Base-by-base conservation (phyloP, 345 rosid genomes). In the Eucalyptus cloeziana region DNA sequence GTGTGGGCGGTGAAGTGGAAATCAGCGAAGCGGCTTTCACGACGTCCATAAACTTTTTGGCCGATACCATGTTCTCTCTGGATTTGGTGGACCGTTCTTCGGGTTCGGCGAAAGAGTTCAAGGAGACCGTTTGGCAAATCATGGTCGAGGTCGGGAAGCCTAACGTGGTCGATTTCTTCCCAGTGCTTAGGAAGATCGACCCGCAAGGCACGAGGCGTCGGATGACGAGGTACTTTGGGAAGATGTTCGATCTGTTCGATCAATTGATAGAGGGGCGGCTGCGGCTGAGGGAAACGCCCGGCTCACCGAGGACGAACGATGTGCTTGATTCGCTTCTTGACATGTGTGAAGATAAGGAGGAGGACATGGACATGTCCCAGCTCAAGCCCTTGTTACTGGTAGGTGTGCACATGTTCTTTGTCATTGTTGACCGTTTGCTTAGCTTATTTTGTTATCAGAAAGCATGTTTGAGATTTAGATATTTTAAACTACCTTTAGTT, bases 1-100 rank as follows among this genome's bases (percentile, higher is more conserved):
- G 86, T 11, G 86, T 69, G 44, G 92, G 91, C 24, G 87, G 87
- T 52, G 90, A 92, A 33, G 91, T 95, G 37, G 92, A 92, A 64
- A 89, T 95, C 3, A 93, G 96, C 30, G 89, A 88, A 67, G 94
- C 90, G 30, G 89, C 92, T 16, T 94, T 94, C 88, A 56, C 10
- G 79, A 89, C 96, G 56, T 14, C 83, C 12, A 90, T 94, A 22
- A 94, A 93, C 88, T 83, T 93, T 56, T 31, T 94, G n/a, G 93
- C 96, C 0, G 92, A 91, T 89, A 87, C 92, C 54, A 21, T 95
- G 22, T 89, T 93, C 64, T 95, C 96, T 2, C 37, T 88, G 10
- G 94, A 95, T 91, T 85, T 95, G 47, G 91, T 88, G 51, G 89
- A 91, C 89, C 88, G 89, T 27, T 89, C 87, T 33, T 88, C 92